Conservation (phyloP, 352 stramenopile genomes). For the Lagenidium sp. region DNA sequence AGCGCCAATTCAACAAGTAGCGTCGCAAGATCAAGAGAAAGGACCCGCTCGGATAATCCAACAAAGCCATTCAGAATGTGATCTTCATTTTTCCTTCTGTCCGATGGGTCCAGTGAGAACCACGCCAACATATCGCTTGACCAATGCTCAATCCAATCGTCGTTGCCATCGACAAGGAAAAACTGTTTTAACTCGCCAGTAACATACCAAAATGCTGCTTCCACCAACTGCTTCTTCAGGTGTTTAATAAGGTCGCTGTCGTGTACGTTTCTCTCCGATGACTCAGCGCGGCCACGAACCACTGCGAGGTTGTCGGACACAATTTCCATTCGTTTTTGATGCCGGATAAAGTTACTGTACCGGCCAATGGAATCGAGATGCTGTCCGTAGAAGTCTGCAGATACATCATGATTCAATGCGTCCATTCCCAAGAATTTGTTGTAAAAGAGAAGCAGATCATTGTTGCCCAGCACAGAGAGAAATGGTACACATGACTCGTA, state of each 20-base stretch:
- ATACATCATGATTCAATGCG: constrained; percentile 10
- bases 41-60: constrained; percentile 9
- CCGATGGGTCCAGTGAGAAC: no score
- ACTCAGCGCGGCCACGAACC: no score
- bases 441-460: constrained; percentile 62
- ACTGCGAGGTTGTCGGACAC: constrained; percentile 26
- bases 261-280: no score
- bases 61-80: constrained; percentile 15
- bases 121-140: no score
- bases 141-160: neutral
- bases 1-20: constrained; percentile 12
- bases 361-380: constrained; percentile 15
- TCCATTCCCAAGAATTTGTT: constrained; percentile 22
- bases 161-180: neutral
- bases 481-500: constrained; percentile 63
- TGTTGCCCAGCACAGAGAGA: constrained; percentile 45
- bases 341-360: constrained; percentile 29
- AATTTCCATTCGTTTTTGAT: constrained; percentile 42
- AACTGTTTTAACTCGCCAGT: constrained; percentile 2
- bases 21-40: constrained; percentile 11
- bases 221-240: constrained; percentile 10
- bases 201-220: constrained; percentile 13
- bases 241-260: no score
- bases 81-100: constrained; percentile 8
- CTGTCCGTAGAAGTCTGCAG: constrained; percentile 45